Base-by-base conservation (phyloP, 495 filamentous ascomycete species). In the Astrothelium macrocarpum region DNA sequence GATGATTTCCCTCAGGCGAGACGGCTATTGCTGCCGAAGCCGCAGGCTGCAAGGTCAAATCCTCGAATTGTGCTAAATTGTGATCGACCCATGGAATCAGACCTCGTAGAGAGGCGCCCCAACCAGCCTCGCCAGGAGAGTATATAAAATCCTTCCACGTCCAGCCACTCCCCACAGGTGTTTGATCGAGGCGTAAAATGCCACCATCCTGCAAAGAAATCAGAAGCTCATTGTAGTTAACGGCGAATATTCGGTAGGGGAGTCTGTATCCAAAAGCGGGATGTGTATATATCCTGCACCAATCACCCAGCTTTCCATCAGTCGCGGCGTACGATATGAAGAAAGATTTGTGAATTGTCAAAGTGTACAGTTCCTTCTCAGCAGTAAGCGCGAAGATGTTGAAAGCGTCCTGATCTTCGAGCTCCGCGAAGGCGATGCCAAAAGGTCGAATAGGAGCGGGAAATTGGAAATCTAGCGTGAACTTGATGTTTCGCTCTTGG, bases 171-270 rank as follows among this genome's bases (percentile, higher is more conserved):
- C 85, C 80, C n/a, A 79, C 78, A 53, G 81, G 78, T 67, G 82
- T 80, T 69, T 84, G 82, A 43, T 85, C 85, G 68, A 97, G 78
- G 53, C 81, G 85, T 66, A 96, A 70, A 29, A 97, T 80, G 32
- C 85, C 84, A 32, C 95, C 95, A 76, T 95, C 91, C 62, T 88
- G 83, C 36, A 95, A 81, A 0, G 90, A 86, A 32, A 95, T 79
- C 59, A 96, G 82, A 43, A 97, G 71, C 72, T 93, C 84, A 34
- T 87, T 77, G 25, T 84, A 78, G 66, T 78, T 87, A 62, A 88
- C 81, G 12, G 90, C 89, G 59, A 89, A 79, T 49, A 99, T 78
- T 63, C 90, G 82, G 72, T 97, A 91, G 5, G 92, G 90, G 62
- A 84, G 78, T 65, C 91, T 88, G 68, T 93, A 87, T 25, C 80